Base-by-base conservation (phyloP, 2,329 filamentous ascomycete genomes). In the Thielaviopsis musarum region DNA sequence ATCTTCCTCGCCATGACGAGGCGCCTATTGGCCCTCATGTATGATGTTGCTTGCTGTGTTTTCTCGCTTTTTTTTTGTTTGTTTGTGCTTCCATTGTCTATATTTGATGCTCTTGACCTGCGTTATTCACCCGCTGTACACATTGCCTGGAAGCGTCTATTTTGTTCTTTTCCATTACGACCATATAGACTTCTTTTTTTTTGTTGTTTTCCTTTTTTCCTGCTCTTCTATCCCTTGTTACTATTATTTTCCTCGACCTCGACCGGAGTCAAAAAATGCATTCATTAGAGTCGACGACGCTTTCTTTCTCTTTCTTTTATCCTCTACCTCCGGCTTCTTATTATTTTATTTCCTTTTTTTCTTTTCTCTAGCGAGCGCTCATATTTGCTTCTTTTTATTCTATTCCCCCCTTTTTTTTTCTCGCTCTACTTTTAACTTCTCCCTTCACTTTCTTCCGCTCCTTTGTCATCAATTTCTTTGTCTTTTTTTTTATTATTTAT, bases 361-460 rank as follows among this genome's bases (percentile, higher is more conserved):
- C 22, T 59, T 54, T 56, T 28, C 21, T 61, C 12, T 38, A 49
- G 21, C 17, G 38, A 54, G 24, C 52, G 57, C 53, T 61, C 56
- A 34, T 38, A 56, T 56, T 58, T 55, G 30, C 48, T 38, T 38
- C 30, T 28, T 52, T 57, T 53, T 59, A 22, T 51, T 21, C 30
- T 52, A 17, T 62, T 60, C 13, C 28, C 22, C n/a, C n/a, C n/a
- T n/a, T n/a, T 56, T 49, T 56, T 30, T 22, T 53, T 52, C 30
- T 54, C 38, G 19, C 21, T 41, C 38, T 17, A 19, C 49, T 55
- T 54, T 48, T 15, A 19, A 24, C 49, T 38, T n/a, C 17, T 51
- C 17, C 26, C n/a, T 41, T 17, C 24, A 10, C 30, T 58, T 56
- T 59, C 30, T 41, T 52, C 48, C 24, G 52, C 21, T 17, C 10